Percentiles rank a stretch among this genome's conserved stretches.
phyloP scores from a whole-genome alignment of 2,329 filamentous ascomycete species.

The Chaetomium strumarium region DNA sequence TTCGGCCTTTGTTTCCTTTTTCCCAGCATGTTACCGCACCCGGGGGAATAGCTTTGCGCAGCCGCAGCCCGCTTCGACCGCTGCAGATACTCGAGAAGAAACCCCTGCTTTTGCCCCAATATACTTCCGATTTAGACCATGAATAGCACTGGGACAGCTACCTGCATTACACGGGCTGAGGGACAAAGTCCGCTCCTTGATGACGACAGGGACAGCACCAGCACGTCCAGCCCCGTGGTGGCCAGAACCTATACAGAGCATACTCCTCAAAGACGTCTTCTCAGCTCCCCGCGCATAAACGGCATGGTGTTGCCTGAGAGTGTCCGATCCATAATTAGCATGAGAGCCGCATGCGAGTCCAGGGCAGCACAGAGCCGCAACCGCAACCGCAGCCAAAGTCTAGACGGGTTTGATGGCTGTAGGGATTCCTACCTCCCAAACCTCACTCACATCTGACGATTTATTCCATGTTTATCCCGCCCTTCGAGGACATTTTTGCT shows the following conservation, averaged over 20 bases:
- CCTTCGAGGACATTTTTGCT: background rate
- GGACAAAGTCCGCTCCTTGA: background rate
- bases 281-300: conserved; percentile 8
- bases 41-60: background rate
- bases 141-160: background rate
- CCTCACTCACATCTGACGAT: background rate
- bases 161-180: background rate
- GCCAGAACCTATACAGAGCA: background rate
- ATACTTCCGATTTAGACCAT: background rate
- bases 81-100: background rate
- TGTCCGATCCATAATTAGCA: conserved; percentile 2
- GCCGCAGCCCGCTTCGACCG: background rate
- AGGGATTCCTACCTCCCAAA: background rate
- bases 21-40: background rate
- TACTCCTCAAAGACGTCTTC: background rate
- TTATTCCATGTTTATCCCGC: background rate
- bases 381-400: background rate
- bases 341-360: background rate
- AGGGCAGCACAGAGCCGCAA: background rate
- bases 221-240: background rate
- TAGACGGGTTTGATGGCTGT: background rate
- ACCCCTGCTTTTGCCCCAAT: background rate
- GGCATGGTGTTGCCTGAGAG: conserved; percentile 8
- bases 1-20: background rate
- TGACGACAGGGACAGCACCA: background rate